Evolutionary conservation across 78 protist species (phyloP), one percentile per base, ranked within the genome.

Genomic region (Isochrysis galbana): DNA sequence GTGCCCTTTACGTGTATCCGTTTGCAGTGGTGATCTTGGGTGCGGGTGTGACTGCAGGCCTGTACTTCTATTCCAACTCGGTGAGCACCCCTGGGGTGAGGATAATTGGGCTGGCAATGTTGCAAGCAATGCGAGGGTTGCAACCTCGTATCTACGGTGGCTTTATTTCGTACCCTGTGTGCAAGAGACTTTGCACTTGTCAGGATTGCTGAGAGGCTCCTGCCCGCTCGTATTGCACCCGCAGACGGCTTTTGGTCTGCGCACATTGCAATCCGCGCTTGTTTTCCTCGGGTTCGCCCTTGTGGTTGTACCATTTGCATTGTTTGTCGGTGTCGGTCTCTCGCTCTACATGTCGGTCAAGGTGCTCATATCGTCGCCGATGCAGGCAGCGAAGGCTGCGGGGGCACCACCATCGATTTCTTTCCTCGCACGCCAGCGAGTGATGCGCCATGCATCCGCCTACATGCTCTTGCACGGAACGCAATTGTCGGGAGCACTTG

Each of bases 401-500:
- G 47, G 46, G 2, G n/a, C 10, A 17, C 36, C 84, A 32, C 84
- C 84, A 0, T 77, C 84, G 32, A 77, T 77, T 46, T 14, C 84
- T 4, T 77, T 77, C 46, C 46, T 77, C 47, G 84, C 84, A 46
- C 84, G 84, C 17, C 84, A 77, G 23, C 84, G 84, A 23, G 84
- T 77, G 47, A 39, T 77, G 44, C 84, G 84, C 2, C 61, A 77
- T 17, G 84, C 34, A 23, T 17, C 84, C 29, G 84, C 84, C 14
- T 77, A 77, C 84, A 17, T 77, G 34, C 36, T 77, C 14, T 46
- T 77, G 2, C 84, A 77, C 47, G 44, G 47, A 41, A 21, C 46
- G 10, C 84, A 77, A 29, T 46, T 77, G 19, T 34, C 26, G 32
- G 84, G 19, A 0, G 44, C 47, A 23, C 23, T 77, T 17, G 44